These are phyloP conservation scores for Drosera spatulata DNA, from an alignment of 179 eudicot genomes.

Conservation along the genomic window DNA sequence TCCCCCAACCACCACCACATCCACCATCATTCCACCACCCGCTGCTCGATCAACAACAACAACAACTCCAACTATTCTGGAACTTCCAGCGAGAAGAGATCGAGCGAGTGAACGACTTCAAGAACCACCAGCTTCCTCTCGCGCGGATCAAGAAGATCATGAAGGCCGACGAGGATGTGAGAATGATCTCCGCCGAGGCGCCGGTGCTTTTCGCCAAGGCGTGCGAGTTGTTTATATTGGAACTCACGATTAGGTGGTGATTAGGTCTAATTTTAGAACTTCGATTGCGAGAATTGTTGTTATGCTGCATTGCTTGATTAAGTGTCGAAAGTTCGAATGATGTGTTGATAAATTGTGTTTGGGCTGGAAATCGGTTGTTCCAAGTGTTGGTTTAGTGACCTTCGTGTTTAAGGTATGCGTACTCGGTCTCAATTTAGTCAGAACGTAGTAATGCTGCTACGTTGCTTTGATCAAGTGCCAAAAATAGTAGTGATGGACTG, in stretches of 20 bases:
- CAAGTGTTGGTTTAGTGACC: too few relatives aligned
- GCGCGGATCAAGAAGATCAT: slow-evolving; percentile 73
- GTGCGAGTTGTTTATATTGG: slow-evolving; percentile 63
- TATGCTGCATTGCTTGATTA: too few relatives aligned
- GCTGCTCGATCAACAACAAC: slow-evolving; percentile 42
- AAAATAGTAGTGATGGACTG: too few relatives aligned
- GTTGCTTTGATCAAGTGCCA: too few relatives aligned
- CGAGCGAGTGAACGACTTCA: slow-evolving; percentile 47
- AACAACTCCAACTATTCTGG: slow-evolving; percentile 62
- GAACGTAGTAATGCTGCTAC: too few relatives aligned
- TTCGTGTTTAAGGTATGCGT: too few relatives aligned
- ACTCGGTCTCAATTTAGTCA: too few relatives aligned
- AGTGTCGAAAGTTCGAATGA: too few relatives aligned
- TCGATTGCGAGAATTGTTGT: too few relatives aligned
- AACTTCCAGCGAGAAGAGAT: slow-evolving; percentile 53
- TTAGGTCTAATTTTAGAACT: not conserved
- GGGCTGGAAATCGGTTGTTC: too few relatives aligned
- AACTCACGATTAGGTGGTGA: slow-evolving; percentile 36
- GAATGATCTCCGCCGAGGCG: slow-evolving; percentile 73
- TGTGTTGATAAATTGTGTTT: too few relatives aligned
- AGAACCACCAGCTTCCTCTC: slow-evolving; percentile 58
- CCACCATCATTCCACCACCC: slow-evolving; percentile 22
- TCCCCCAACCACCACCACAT: slow-evolving; percentile 13
- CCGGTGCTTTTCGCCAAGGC: slow-evolving; percentile 65
- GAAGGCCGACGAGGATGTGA: slow-evolving; percentile 74